Evolutionary conservation across 2,329 filamentous ascomycete genomes (phyloP).

Genomic region (Botryotinia convoluta): DNA sequence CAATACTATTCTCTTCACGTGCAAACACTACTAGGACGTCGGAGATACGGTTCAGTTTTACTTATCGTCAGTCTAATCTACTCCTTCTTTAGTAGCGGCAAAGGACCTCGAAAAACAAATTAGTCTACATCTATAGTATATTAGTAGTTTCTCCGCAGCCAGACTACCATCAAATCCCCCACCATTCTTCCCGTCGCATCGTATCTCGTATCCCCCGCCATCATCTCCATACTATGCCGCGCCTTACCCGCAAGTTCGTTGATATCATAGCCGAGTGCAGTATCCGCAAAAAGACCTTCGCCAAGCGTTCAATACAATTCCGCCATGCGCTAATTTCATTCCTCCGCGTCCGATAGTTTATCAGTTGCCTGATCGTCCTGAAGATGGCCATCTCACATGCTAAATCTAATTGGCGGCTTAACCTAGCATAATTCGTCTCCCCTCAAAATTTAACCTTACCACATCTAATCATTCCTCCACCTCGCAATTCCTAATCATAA

Average conservation of each 20-base stretch:
- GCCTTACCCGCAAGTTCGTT: background rate
- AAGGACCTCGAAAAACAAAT: background rate
- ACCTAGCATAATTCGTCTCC: background rate
- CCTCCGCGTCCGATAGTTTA: background rate
- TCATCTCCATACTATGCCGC: background rate
- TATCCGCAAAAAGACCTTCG: background rate
- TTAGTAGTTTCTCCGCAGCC: no score
- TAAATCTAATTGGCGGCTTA: accelerated
- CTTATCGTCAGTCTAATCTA: background rate
- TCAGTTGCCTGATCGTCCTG: accelerated
- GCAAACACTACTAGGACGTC: background rate
- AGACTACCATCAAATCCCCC: background rate
- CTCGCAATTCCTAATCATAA: no score
- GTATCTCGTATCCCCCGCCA: background rate
- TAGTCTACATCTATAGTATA: background rate
- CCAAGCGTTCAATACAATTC: background rate
- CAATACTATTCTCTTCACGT: background rate
- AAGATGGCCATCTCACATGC: background rate
- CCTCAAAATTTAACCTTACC: no score
- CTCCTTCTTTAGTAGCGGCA: background rate
- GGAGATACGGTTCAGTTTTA: background rate
- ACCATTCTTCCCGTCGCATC: background rate
- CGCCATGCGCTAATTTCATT: background rate
- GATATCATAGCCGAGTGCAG: background rate
- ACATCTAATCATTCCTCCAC: no score